Evolutionary conservation across 805 yeast genomes (phyloP), one percentile per base, ranked within the genome.

Genomic region (Spathaspora girioi): DNA sequence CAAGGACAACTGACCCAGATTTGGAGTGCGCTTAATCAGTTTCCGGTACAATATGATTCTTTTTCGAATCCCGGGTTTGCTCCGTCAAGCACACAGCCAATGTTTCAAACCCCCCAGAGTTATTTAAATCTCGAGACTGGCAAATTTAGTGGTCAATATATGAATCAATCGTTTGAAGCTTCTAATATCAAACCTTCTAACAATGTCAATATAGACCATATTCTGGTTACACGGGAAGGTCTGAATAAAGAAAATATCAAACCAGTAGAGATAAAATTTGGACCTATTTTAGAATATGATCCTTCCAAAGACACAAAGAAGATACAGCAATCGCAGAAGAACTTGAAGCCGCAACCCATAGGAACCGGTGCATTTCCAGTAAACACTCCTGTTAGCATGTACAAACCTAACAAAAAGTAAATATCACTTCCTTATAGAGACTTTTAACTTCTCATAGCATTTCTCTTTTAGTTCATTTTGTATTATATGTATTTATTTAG

Each of bases 241-340:
- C 40, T 7, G 15, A 56, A 59, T 47, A 54, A 64, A 52, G 67
- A 67, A 53, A 54, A 56, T 56, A 14, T 51, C 32, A 57, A 54
- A 49, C 64, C 66, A 14, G 63, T 57, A 46, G 66, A 60, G 40
- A 69, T 72, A 46, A 69, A 64, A 49, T 71, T 70, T 55, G 73
- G 75, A 31, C 75, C 77, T 7, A 71, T 72, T 53, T 52, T 72
- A 42, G 76, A 61, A 50, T 72, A 72, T 49, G 75, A 72, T 52
- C 77, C 77, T 11, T 68, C 75, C 14, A 66, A 64, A 45, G 68
- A 61, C 46, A 38, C 50, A 9, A 60, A 55, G 38, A 46, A 51
- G n/a, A 48, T 55, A 29, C 53, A 55, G 45, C 59, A 57, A 42
- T 43, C 53, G 2, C 45, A 55, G n/a, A 57, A 58, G 43, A 54